Evolutionary conservation across 2,329 filamentous ascomycete genomes (phyloP).

Genomic region (Epichloe sibirici): DNA sequence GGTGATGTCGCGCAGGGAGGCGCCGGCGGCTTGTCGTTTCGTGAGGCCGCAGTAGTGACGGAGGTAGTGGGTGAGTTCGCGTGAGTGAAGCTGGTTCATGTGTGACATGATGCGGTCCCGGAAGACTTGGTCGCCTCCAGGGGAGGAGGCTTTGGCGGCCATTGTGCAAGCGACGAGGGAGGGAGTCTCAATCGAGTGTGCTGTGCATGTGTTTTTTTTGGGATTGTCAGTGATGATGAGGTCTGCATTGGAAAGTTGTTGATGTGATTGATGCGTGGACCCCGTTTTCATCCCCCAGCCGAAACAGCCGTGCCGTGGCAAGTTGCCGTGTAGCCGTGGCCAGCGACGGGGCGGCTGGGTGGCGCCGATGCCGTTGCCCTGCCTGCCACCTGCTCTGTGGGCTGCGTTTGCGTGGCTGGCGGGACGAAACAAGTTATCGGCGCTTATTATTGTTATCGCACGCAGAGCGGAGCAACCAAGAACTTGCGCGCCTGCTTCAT

Average conservation of each 20-base stretch:
- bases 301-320: too few species aligned
- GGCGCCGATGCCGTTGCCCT: not conserved
- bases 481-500: too few species aligned
- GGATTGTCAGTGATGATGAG: not conserved
- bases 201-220: too few species aligned
- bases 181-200: too few species aligned
- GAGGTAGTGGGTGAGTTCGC: constrained; percentile 67
- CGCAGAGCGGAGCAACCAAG: too few species aligned
- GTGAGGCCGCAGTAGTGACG: constrained; percentile 55
- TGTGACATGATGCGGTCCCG: constrained; percentile 48
- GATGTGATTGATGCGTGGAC: not conserved
- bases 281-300: too few species aligned
- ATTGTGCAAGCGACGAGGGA: constrained; percentile 5
- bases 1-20: constrained; percentile 52
- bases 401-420: too few species aligned
- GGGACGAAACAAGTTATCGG: too few species aligned
- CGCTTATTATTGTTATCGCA: too few species aligned
- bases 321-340: too few species aligned
- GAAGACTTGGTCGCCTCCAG: constrained; percentile 16
- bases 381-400: too few species aligned
- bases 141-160: constrained; percentile 2
- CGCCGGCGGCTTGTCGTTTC: constrained; percentile 31
- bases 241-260: not conserved
- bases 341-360: not conserved
- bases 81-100: constrained; percentile 76